Percentiles rank a stretch among this genome's conserved stretches.
phyloP scores from a whole-genome alignment of 345 rosid species.

The Hibiscus trionum region DNA sequence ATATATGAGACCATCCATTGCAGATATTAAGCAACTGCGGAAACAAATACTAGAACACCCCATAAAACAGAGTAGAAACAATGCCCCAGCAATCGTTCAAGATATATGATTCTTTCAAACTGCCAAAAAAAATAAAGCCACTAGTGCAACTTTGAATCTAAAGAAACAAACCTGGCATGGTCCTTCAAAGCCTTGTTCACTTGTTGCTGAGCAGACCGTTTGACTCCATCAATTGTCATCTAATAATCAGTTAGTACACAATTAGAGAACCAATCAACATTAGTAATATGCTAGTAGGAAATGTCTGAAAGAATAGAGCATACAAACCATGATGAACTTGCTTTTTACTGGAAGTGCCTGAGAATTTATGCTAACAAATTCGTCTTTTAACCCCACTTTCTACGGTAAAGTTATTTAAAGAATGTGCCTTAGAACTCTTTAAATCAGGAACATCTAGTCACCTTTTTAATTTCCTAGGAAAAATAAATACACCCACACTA shows the following conservation, averaged over 20 bases:
- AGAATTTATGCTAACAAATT: background rate
- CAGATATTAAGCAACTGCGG: background rate
- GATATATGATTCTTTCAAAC: background rate
- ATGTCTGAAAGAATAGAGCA: background rate
- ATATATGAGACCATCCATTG: background rate
- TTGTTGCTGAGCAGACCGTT: constrained; percentile 93
- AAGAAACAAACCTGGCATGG: constrained; percentile 61
- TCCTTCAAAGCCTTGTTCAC: constrained; percentile 85
- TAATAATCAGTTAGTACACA: constrained; percentile 19
- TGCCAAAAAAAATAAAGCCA: background rate
- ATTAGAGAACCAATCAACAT: constrained; percentile 16
- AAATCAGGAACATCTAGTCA: background rate
- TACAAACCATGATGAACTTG: background rate
- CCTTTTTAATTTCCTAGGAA: background rate
- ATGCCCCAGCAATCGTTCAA: background rate
- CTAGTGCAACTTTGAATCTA: background rate
- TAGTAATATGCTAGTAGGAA: background rate
- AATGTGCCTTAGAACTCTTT: background rate
- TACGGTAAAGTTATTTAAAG: background rate
- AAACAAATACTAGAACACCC: background rate
- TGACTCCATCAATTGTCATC: constrained; percentile 96
- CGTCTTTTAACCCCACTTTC: background rate
- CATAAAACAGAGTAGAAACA: background rate
- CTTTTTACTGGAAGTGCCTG: background rate
- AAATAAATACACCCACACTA: background rate